Base-by-base conservation (phyloP, 1,284 basidiomycete species). In the Stygiomarasmius scandens region DNA sequence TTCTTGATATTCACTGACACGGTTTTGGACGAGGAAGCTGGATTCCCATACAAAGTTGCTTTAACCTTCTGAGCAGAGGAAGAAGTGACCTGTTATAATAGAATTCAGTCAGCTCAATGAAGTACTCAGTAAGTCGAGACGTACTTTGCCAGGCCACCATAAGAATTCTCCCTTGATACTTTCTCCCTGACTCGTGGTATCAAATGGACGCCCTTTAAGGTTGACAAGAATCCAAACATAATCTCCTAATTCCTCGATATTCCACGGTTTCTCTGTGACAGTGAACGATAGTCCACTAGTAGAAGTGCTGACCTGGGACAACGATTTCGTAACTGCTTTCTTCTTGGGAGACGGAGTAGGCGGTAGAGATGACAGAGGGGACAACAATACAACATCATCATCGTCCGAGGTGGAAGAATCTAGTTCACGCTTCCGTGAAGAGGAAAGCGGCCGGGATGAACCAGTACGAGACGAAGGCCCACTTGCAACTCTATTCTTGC, bases 111-210 rank as follows among this genome's bases (percentile, higher is more conserved):
- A 22, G 38, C 27, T 25, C 29, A 46, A 38, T 64, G 25, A 19
- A 50, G 8, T 48, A 55, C 2, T 58, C 54, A 29, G 25, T 47
- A 47, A 50, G 47, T 32, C 38, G 34, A 38, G 29, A 64, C 69
- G 63, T 59, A 81, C 81, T 71, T 74, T 75, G 45, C 72, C 80
- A 36, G 81, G 81, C 82, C 81, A 83, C 81, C 81, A 83, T 45
- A 80, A 66, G 51, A 66, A 56, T 20, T 69, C 67, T 5, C 52
- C 36, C 51, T 54, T 55, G 32, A 50, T 49, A 25, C 58, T 58
- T 45, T 66, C 64, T 45, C 63, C 59, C 25, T 65, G 58, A 46
- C 66, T 58, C 22, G 63, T 65, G 1, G 63, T 62, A 19, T 67
- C 64, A 11, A 68, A 70, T 12, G 75, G 64, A 2, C 64, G 60